These are phyloP conservation scores for Arthrobotrys entomopaga DNA, from an alignment of 2,329 filamentous ascomycete genomes.

Conservation along the genomic window DNA sequence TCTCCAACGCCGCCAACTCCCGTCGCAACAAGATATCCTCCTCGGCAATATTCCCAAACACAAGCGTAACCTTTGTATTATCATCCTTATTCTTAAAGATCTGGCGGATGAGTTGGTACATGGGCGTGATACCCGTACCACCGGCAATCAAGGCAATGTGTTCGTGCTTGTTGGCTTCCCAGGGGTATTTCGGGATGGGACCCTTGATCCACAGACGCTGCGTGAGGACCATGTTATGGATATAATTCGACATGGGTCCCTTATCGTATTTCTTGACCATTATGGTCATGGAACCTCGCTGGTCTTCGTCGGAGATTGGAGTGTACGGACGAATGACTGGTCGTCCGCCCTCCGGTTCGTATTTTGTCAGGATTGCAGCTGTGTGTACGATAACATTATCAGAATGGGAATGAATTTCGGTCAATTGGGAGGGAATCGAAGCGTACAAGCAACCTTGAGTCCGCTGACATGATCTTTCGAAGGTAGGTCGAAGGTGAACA, in stretches of 20 bases:
- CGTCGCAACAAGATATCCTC: slow-evolving; percentile 90
- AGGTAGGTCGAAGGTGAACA: slow-evolving; percentile 85
- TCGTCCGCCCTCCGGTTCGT: slow-evolving; percentile 86
- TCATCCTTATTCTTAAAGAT: slow-evolving; percentile 92
- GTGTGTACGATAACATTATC: slow-evolving; percentile 58
- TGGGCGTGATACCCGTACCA: slow-evolving; percentile 95
- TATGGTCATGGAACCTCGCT: slow-evolving; percentile 83
- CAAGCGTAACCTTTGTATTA: slow-evolving; percentile 95
- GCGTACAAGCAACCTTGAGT: slow-evolving; percentile 77
- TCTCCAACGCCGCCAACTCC: slow-evolving; percentile 87
- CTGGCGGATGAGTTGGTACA: slow-evolving; percentile 90
- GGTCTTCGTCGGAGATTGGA: slow-evolving; percentile 83
- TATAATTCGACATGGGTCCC: slow-evolving; percentile 89
- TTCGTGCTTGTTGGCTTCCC: slow-evolving; percentile 86
- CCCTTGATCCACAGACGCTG: slow-evolving; percentile 92
- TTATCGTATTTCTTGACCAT: slow-evolving; percentile 90
- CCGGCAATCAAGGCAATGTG: slow-evolving; percentile 90
- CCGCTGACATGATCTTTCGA: slow-evolving; percentile 86
- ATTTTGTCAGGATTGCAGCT: slow-evolving; percentile 88
- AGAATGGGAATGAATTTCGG: background rate
- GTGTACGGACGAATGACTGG: slow-evolving; percentile 91
- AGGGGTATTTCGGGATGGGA: slow-evolving; percentile 91
- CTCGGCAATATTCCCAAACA: slow-evolving; percentile 90
- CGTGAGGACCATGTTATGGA: slow-evolving; percentile 83
- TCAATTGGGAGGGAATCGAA: background rate